These are phyloP conservation scores for Euphorbia pulcherrima DNA, from an alignment of 345 rosid genomes.

Conservation along the genomic window DNA sequence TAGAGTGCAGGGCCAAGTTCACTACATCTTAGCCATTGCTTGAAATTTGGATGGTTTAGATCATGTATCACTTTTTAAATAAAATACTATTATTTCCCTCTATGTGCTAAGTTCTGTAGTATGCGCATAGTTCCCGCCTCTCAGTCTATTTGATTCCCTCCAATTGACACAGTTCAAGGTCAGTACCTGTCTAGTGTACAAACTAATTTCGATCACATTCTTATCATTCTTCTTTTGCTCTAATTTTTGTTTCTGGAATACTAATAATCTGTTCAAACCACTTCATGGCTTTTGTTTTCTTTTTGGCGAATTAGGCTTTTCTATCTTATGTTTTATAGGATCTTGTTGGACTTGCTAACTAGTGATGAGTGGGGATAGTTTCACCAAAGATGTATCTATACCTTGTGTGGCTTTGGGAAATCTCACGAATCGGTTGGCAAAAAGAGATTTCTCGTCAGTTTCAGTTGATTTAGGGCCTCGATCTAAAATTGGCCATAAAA, in stretches of 20 bases:
- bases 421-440: slow-evolving; percentile 44
- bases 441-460: slow-evolving; percentile 46
- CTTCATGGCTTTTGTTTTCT: no score
- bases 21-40: no score
- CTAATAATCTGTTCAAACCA: background rate
- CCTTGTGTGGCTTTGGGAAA: slow-evolving; percentile 37
- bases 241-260: slow-evolving; percentile 6
- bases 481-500: slow-evolving; percentile 33
- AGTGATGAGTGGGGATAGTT: slow-evolving; percentile 53
- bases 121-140: slow-evolving; percentile 47
- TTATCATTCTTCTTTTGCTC: no score
- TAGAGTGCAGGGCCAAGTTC: no score
- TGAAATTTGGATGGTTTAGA: no score
- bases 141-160: background rate
- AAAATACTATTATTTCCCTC: no score
- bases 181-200: background rate
- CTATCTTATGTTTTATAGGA: no score
- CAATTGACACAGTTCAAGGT: background rate
- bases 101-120: no score
- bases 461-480: slow-evolving; percentile 31
- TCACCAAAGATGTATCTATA: slow-evolving; percentile 18
- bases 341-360: slow-evolving; percentile 8
- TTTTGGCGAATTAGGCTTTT: no score
- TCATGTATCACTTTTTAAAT: no score
- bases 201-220: background rate